Base-by-base conservation (phyloP, 805 yeast species). In the Wickerhamiella vanderwaltii region DNA sequence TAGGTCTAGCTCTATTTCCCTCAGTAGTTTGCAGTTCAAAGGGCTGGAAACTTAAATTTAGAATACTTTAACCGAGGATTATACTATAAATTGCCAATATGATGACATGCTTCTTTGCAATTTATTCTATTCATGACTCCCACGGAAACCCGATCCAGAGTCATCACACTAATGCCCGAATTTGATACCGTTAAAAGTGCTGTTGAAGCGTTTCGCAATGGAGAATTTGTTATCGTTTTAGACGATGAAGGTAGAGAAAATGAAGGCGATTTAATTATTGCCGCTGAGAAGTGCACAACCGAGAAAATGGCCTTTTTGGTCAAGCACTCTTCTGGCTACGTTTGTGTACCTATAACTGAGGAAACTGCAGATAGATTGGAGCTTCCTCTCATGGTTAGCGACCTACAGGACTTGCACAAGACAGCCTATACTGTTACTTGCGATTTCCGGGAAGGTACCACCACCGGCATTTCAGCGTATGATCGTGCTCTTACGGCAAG, bases 201-300 rank as follows among this genome's bases (percentile, higher is more conserved):
- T 23, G 57, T 82, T 18, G 76, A 75, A 53, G 86, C 83, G 1
- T 78, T 70, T 60, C 71, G 72, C 48, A 71, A 72, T 44, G 93
- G 93, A 23, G 82, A 85, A 59, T 86, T 88, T 55, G 68, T 91
- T 36, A 73, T 91, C 35, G 98, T 91, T n/a, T 81, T 91, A 82
- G 99, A 91, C 60, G 95, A 91, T 57, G 96, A 85, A 60, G 72
- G 72, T 56, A 77, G 99, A 52, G 99, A 91, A 61, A 91, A 91
- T 60, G 99, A 91, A 64, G 99, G 98, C 41, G 99, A 91, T 58
- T 68, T 91, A 55, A 85, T 91, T 52, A 78, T 83, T 37, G 93
- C 97, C n/a, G 99, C 95, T 29, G 75, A 80, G 50, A 67, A 67
- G 41, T 68, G 77, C 50, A 81, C 94, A 30, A 75, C 81, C 34